Percentiles rank a stretch among this genome's conserved stretches.
phyloP scores from a whole-genome alignment of 768 basidiomycete genomes.

The Lactifluus pinguis region DNA sequence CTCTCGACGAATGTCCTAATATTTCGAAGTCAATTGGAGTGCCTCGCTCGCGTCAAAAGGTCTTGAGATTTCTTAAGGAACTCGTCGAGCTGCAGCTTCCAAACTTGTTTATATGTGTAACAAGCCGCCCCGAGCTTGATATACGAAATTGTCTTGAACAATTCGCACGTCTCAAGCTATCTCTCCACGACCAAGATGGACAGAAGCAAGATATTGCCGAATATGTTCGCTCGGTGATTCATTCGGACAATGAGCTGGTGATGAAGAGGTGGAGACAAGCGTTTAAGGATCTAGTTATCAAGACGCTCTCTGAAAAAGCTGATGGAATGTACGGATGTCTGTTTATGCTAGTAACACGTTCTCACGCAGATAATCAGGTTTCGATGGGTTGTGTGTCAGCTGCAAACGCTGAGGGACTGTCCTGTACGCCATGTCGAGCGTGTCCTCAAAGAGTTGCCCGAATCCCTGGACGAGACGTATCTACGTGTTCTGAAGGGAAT shows the following conservation, averaged over 20 bases:
- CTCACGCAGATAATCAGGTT: not conserved
- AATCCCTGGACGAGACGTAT: not conserved
- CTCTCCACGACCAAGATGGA: not conserved
- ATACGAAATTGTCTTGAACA: not conserved
- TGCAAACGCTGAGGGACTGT: not conserved
- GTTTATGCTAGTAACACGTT: not conserved
- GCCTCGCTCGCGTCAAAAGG: not conserved
- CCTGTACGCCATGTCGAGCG: not conserved
- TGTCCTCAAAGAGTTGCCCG: not conserved
- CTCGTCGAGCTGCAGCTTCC: not conserved
- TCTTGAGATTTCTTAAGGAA: not conserved
- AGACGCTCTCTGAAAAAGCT: not conserved
- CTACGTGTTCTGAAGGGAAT: not conserved
- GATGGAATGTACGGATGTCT: not conserved
- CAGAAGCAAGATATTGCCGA: not conserved
- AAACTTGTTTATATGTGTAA: not conserved
- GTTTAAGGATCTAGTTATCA: not conserved
- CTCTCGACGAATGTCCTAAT: not conserved
- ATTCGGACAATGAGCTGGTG: conserved; percentile 24
- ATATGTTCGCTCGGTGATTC: not conserved
- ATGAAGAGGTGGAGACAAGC: not conserved
- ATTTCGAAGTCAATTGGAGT: not conserved
- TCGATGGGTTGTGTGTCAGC: not conserved
- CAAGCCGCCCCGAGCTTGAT: not conserved
- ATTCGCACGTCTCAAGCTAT: not conserved